These are phyloP conservation scores for Talaromyces wortmannii DNA, from an alignment of 495 filamentous ascomycete genomes.

Conservation along the genomic window DNA sequence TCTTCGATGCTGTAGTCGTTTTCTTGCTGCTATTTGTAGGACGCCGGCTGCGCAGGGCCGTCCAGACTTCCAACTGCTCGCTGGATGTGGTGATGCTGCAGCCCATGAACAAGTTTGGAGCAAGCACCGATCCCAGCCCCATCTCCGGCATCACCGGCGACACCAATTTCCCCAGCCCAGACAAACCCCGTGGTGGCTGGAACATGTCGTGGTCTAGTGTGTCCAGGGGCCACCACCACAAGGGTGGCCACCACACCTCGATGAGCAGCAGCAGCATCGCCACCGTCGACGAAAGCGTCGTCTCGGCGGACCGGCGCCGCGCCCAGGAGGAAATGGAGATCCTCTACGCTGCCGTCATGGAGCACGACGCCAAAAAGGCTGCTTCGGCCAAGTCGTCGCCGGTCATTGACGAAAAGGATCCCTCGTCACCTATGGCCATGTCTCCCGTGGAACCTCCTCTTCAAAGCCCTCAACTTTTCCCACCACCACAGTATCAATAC, in stretches of 20 bases:
- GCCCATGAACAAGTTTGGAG: constrained; percentile 40
- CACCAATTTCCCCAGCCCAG: constrained; percentile 32
- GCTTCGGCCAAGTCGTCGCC: constrained; percentile 12
- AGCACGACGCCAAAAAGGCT: constrained; percentile 69
- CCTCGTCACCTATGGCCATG: background rate
- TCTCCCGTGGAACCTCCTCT: constrained; percentile 17
- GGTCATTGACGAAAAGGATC: constrained; percentile 8
- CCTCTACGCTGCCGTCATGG: constrained; percentile 87
- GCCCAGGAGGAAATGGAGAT: constrained; percentile 78
- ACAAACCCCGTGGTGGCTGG: constrained; percentile 17
- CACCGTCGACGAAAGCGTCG: constrained; percentile 67
- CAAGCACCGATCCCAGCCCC: constrained; percentile 44
- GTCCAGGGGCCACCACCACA: constrained; percentile 17
- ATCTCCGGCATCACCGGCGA: constrained; percentile 22
- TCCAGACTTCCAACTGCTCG: constrained; percentile 43
- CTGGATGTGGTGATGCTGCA: constrained; percentile 59
- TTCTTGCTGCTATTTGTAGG: constrained; percentile 59
- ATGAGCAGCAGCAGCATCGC: constrained; percentile 39
- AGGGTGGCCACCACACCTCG: constrained; percentile 22
- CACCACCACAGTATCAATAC: constrained; percentile 1
- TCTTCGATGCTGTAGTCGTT: constrained; percentile 63
- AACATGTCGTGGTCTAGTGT: constrained; percentile 37
- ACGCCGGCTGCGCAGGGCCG: constrained; percentile 47
- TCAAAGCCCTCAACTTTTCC: constrained; percentile 5
- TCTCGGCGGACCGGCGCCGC: constrained; percentile 63